A percentile compares a stretch with the other conserved stretches of the same genome.
These are phyloP conservation scores for Endocalyx cinctus DNA, from an alignment of 2,329 filamentous ascomycete species.

Conservation along the genomic window DNA sequence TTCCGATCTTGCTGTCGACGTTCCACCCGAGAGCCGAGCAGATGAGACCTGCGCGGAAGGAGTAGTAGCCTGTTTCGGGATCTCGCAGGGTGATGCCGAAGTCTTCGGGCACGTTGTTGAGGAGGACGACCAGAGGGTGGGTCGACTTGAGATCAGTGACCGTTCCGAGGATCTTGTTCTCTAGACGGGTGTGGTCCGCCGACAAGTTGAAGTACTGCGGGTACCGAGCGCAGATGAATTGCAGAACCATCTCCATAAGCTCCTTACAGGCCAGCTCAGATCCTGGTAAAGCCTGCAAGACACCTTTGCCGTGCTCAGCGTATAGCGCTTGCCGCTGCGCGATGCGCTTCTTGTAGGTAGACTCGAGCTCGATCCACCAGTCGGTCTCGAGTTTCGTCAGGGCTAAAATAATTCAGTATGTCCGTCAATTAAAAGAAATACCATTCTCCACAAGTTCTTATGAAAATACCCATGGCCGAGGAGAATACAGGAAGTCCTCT, in stretches of 20 bases:
- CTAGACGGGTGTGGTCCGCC: constrained; percentile 49
- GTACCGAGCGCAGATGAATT: constrained; percentile 75
- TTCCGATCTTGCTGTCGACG: constrained; percentile 66
- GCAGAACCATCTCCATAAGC: constrained; percentile 79
- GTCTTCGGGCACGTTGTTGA: constrained; percentile 79
- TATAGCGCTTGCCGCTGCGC: constrained; percentile 64
- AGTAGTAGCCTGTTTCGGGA: constrained; percentile 66
- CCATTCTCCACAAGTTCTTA: constrained; percentile 3
- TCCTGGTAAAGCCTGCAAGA: constrained; percentile 67
- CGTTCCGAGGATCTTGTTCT: constrained; percentile 64
- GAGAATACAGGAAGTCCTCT: not conserved
- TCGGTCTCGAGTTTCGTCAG: constrained; percentile 73
- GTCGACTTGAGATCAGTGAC: constrained; percentile 55
- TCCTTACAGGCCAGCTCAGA: constrained; percentile 79
- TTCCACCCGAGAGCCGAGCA: constrained; percentile 82
- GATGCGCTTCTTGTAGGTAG: constrained; percentile 63
- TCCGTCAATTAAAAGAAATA: not conserved
- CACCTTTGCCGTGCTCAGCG: constrained; percentile 54
- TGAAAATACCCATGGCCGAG: not conserved
- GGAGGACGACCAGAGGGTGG: constrained; percentile 63
- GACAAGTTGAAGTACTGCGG: constrained; percentile 67
- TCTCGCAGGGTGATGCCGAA: constrained; percentile 74
- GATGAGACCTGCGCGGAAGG: constrained; percentile 69
- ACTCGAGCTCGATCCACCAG: constrained; percentile 88
- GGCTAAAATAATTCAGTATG: constrained; percentile 43